A percentile compares a stretch with the other conserved stretches of the same genome.
Conservation (phyloP, 208 protist genomes). For the Trypanosoma cruzi region DNA sequence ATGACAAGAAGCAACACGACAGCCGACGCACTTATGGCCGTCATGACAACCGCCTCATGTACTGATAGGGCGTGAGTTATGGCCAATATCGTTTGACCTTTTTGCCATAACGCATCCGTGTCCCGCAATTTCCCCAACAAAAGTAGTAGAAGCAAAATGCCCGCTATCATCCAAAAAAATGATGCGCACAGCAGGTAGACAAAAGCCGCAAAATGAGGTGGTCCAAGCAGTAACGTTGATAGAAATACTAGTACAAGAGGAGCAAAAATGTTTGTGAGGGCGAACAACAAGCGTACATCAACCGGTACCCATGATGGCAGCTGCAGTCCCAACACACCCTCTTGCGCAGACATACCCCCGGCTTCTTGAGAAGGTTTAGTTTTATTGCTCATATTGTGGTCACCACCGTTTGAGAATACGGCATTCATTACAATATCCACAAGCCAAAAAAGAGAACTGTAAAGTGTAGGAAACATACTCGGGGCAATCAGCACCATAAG, state of each 20-base stretch:
- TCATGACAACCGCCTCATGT: conserved; percentile 10
- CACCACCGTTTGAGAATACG: conserved; percentile 1
- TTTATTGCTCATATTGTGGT: not conserved
- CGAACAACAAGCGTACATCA: conserved; percentile 28
- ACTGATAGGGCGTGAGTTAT: not conserved
- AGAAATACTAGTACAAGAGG: conserved; percentile 21
- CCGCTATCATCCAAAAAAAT: conserved; percentile 15
- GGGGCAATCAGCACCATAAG: conserved; percentile 29
- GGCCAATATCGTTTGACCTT: not conserved
- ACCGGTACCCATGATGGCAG: conserved; percentile 20
- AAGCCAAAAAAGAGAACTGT: conserved; percentile 23
- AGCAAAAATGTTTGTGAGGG: conserved; percentile 24
- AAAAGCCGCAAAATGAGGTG: conserved; percentile 11
- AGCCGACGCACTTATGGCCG: not conserved
- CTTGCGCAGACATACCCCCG: not conserved
- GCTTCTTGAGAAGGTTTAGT: not conserved
- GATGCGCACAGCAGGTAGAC: conserved; percentile 15
- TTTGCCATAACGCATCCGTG: not conserved
- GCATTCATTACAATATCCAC: conserved; percentile 15
- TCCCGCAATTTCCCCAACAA: not conserved
- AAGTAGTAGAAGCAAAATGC: conserved; percentile 6
- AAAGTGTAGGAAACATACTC: conserved; percentile 30
- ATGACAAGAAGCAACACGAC: conserved; percentile 7
- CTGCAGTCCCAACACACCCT: not conserved
- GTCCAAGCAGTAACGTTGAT: conserved; percentile 15